A percentile compares a stretch with the other conserved stretches of the same genome.
phyloP scores from a whole-genome alignment of 176 grass and related monocot species.

The Oryza punctata region DNA sequence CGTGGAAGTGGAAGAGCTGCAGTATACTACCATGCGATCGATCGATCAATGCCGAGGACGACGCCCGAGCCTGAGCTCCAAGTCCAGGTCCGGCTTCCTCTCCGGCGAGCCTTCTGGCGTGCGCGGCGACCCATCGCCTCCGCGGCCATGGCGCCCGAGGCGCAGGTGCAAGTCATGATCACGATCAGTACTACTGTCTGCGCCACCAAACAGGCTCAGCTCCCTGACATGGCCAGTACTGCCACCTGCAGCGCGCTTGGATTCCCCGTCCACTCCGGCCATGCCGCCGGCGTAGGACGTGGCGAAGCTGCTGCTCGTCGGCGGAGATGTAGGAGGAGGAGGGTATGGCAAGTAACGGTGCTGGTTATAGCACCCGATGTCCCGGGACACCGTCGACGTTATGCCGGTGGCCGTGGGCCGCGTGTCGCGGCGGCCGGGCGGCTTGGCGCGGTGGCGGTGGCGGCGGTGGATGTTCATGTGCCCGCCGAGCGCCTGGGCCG shows the following conservation, averaged over 20 bases:
- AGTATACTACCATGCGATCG: not conserved
- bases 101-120: slow-evolving; percentile 8
- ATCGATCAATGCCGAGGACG: slow-evolving; percentile 28
- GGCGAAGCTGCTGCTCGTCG: not conserved
- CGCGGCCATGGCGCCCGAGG: slow-evolving; percentile 1
- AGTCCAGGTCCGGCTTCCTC: slow-evolving; percentile 30
- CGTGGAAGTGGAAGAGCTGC: slow-evolving; percentile 22
- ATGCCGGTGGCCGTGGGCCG: not conserved
- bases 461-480: slow-evolving; percentile 52
- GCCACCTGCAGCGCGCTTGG: not conserved
- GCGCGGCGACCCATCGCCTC: not conserved
- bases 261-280: slow-evolving; percentile 13
- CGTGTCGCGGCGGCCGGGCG: not conserved
- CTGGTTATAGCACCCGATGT: not conserved
- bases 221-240: not conserved
- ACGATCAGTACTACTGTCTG: not conserved
- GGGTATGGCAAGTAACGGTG: not conserved
- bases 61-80: slow-evolving; percentile 57
- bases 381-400: not conserved
- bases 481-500: not conserved
- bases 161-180: slow-evolving; percentile 27
- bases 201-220: not conserved
- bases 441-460: slow-evolving; percentile 6
- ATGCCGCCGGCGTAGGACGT: not conserved
- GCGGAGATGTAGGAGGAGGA: not conserved